Percentiles rank a stretch among this genome's conserved stretches.
Evolutionary conservation across 352 stramenopile genomes (phyloP).

Genomic region (Pythium guiyangense): DNA sequence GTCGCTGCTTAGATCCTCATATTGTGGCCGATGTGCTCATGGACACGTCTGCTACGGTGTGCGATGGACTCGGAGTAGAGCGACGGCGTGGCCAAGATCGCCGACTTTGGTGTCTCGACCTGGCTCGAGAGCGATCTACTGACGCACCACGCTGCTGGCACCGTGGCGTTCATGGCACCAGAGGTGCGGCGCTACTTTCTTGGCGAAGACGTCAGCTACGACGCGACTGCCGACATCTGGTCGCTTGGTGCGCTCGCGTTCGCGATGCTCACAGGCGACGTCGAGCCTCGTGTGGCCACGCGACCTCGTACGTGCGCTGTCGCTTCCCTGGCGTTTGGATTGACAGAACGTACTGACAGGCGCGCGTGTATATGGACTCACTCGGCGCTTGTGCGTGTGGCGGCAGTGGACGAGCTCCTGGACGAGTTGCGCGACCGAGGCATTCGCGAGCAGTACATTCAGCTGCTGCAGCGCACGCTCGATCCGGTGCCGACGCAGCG

Average conservation of each 20-base stretch:
- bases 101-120: constrained; percentile 82
- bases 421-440: constrained; percentile 29
- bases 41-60: background rate
- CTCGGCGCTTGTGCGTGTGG: too few species aligned
- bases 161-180: constrained; percentile 77
- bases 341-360: too few species aligned
- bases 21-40: background rate
- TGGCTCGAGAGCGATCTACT: constrained; percentile 66
- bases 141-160: constrained; percentile 70
- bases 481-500: constrained; percentile 32
- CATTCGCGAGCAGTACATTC: constrained; percentile 26
- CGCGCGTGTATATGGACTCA: too few species aligned
- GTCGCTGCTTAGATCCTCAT: background rate
- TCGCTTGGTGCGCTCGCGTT: constrained; percentile 71
- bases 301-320: constrained; percentile 48
- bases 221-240: constrained; percentile 70
- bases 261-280: constrained; percentile 60
- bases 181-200: constrained; percentile 75
- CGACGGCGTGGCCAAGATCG: constrained; percentile 65
- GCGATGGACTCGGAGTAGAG: constrained; percentile 22
- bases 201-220: constrained; percentile 63
- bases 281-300: constrained; percentile 63
- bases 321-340: too few species aligned
- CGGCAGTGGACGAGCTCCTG: constrained; percentile 54
- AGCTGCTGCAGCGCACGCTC: constrained; percentile 42